Evolutionary conservation across 1,284 basidiomycete genomes (phyloP), one percentile per base, ranked within the genome.

Genomic region (Irpex lacteus): DNA sequence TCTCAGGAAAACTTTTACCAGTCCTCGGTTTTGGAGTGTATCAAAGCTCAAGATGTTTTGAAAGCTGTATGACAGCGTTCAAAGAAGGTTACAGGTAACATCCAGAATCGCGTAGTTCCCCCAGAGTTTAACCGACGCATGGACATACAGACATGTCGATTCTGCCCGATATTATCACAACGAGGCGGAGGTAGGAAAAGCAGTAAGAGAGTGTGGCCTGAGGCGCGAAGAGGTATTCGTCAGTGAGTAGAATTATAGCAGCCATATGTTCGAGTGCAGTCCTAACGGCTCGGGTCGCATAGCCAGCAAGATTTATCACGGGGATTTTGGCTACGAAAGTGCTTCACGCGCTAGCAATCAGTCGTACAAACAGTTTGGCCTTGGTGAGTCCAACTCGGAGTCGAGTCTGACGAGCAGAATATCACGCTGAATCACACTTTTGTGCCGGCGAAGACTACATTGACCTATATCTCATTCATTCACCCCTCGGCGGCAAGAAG

Each of bases 401-500:
- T 40, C n/a, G 26, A 38, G 19, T 7, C 19, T 21, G 36, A 53
- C 21, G 5, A 49, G 38, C 19, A 2, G 37, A 36, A 40, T 50
- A 5, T 57, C 21, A 3, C 21, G 21, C 21, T 26, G 21, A 26
- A 26, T 11, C 40, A 44, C n/a, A 2, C 40, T 37, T 38, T 52
- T 6, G 44, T 26, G 5, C 8, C 37, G 3, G 19, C 9, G 11
- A 66, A 78, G 78, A 76, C 15, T 84, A 85, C 71, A 75, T 85
- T 63, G 86, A 88, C 67, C 74, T 88, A 15, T 82, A 83, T 70
- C 74, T 89, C 26, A 80, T 87, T 52, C 86, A 89, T 66, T 79
- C 79, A 64, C 77, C 83, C 2, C 68, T 77, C 2, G 74, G 76
- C 1, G 81, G 81, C 0, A 77, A 72, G 57, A 66, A 75, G 54